Evolutionary conservation across 768 basidiomycete species (phyloP).

Genomic region (Cystofilobasidium capitatum): DNA sequence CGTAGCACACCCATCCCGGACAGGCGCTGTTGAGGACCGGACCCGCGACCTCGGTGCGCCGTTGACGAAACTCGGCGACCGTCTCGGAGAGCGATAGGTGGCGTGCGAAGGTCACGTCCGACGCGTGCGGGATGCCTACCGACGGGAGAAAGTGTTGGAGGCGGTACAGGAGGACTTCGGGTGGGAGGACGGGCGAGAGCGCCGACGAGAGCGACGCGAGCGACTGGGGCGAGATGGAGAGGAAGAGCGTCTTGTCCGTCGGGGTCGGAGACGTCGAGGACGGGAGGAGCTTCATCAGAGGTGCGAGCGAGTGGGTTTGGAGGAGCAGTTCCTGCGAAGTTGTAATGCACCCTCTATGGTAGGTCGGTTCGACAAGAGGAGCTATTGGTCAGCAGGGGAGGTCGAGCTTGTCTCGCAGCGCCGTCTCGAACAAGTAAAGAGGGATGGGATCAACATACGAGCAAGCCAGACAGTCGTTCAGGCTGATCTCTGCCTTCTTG

Average conservation of each 20-base stretch:
- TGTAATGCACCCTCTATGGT: conserved; percentile 82
- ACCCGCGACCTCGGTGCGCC: conserved; percentile 42
- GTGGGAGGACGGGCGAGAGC: conserved; percentile 33
- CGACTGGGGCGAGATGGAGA: conserved; percentile 26
- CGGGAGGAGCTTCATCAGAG: conserved; percentile 19
- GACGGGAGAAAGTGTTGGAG: conserved; percentile 40
- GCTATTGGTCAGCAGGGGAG: not conserved
- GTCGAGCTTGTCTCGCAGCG: not conserved
- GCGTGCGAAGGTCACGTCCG: conserved; percentile 90
- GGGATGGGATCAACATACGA: conserved; percentile 52
- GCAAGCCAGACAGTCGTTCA: conserved; percentile 97
- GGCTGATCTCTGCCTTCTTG: conserved; percentile 84
- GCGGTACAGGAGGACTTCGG: conserved; percentile 53
- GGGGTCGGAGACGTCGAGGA: not conserved
- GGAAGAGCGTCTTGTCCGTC: no score
- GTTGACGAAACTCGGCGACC: conserved; percentile 66
- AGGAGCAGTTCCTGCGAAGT: conserved; percentile 28
- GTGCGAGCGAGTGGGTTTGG: conserved; percentile 26
- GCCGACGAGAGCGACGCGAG: conserved; percentile 68
- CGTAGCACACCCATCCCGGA: conserved; percentile 99
- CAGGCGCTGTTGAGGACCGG: conserved; percentile 95
- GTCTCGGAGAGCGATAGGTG: conserved; percentile 78
- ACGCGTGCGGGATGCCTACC: conserved; percentile 70
- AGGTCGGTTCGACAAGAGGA: not conserved
- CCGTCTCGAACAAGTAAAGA: not conserved